A percentile compares a stretch with the other conserved stretches of the same genome.
phyloP scores from a whole-genome alignment of 177 flowering plant species.

The Telopea speciosissima region DNA sequence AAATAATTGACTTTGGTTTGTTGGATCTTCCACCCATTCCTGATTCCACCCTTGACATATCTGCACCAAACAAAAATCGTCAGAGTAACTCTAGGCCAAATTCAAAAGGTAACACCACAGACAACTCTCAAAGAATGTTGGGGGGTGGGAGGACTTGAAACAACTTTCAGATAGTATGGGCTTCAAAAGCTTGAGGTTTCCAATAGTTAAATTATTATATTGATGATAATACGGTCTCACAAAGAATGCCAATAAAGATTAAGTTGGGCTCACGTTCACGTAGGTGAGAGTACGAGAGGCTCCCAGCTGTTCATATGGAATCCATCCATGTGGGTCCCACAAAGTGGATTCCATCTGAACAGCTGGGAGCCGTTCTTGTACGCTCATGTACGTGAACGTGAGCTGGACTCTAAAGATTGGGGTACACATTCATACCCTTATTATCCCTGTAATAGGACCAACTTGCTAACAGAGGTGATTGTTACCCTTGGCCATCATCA shows the following conservation, averaged over 20 bases:
- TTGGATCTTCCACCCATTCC: constrained; percentile 95
- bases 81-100: not conserved
- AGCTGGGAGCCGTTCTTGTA: no score
- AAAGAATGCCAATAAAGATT: not conserved
- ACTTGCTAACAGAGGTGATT: not conserved
- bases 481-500: not conserved
- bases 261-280: no score
- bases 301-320: no score
- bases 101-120: not conserved
- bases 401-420: no score
- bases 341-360: no score
- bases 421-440: not conserved
- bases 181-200: not conserved
- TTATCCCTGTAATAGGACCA: not conserved
- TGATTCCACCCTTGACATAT: constrained; percentile 47
- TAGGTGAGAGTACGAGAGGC: no score
- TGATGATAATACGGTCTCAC: not conserved
- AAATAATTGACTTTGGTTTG: constrained; percentile 60
- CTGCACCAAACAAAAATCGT: constrained; percentile 26
- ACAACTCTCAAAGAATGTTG: not conserved
- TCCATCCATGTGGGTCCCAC: no score
- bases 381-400: no score
- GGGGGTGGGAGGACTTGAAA: not conserved
- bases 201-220: not conserved
- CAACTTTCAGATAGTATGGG: not conserved